These are phyloP conservation scores for Rubus idaeus DNA, from an alignment of 306 rosid species.

Conservation along the genomic window DNA sequence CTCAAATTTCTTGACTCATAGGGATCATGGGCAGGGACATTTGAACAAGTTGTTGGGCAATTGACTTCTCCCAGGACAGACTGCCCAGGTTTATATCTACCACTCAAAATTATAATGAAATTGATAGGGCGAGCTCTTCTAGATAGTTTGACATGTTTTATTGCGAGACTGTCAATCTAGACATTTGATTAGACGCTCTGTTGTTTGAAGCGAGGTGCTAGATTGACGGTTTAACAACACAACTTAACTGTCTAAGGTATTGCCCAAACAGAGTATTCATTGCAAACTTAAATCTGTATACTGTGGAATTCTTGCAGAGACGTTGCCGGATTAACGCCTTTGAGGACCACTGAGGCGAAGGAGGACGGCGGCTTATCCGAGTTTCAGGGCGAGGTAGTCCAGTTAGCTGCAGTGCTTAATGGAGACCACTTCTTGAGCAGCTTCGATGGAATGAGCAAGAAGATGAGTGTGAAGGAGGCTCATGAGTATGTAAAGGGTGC, in stretches of 20 bases:
- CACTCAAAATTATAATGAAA: background rate
- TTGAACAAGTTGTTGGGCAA: constrained; percentile 72
- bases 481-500: constrained; percentile 76
- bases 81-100: constrained; percentile 72
- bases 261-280: background rate
- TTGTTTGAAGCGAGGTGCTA: background rate
- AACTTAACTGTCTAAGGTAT: background rate
- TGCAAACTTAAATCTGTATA: background rate
- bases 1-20: constrained; percentile 89
- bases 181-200: background rate
- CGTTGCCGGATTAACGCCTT: constrained; percentile 72
- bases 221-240: background rate
- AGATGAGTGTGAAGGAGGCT: constrained; percentile 85
- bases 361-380: constrained; percentile 63
- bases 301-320: constrained; percentile 45
- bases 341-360: constrained; percentile 71
- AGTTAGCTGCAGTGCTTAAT: constrained; percentile 87
- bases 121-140: background rate
- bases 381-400: constrained; percentile 92
- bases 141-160: background rate
- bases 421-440: constrained; percentile 94
- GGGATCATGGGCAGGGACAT: constrained; percentile 99
- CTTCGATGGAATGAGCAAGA: constrained; percentile 77
- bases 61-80: constrained; percentile 81
- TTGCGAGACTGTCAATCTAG: background rate